A percentile compares a stretch with the other conserved stretches of the same genome.
phyloP scores from a whole-genome alignment of 192 early-diverging fungal genomes.

The Coemansia sp. region DNA sequence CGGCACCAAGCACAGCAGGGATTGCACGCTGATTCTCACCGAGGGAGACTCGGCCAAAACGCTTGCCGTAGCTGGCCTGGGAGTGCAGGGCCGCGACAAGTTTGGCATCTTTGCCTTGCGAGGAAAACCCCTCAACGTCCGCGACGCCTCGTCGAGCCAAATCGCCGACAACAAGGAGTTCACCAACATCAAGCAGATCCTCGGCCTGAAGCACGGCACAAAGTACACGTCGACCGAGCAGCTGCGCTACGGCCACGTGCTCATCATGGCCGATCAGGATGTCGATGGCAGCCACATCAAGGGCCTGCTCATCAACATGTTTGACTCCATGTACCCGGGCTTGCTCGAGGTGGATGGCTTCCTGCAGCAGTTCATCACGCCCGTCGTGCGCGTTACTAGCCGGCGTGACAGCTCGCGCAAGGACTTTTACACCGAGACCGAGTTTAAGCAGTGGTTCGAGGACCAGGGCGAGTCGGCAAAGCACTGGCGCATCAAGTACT shows the following conservation, averaged over 20 bases:
- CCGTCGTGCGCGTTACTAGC: conserved; percentile 82
- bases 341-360: conserved; percentile 91
- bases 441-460: conserved; percentile 89
- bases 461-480: conserved; percentile 65
- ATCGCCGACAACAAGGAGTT: conserved; percentile 89
- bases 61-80: conserved; percentile 82
- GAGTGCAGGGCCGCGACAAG: conserved; percentile 85
- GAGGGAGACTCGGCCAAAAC: conserved; percentile 98
- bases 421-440: conserved; percentile 90
- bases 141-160: conserved; percentile 73
- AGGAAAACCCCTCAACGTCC: conserved; percentile 97
- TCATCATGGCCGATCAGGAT: conserved; percentile 99
- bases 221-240: conserved; percentile 72
- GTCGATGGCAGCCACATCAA: conserved; percentile 98
- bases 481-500: conserved; percentile 93
- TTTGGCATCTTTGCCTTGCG: conserved; percentile 96
- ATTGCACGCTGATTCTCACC: conserved; percentile 96
- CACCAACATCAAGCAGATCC: conserved; percentile 86
- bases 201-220: conserved; percentile 88
- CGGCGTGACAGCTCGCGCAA: conserved; percentile 61
- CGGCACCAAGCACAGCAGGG: conserved; percentile 66
- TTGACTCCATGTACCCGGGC: conserved; percentile 93
- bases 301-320: conserved; percentile 94
- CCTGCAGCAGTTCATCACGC: conserved; percentile 95
- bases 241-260: conserved; percentile 92